Percentiles rank a stretch among this genome's conserved stretches.
phyloP scores from a whole-genome alignment of 306 rosid genomes.

The Fragaria vesca region DNA sequence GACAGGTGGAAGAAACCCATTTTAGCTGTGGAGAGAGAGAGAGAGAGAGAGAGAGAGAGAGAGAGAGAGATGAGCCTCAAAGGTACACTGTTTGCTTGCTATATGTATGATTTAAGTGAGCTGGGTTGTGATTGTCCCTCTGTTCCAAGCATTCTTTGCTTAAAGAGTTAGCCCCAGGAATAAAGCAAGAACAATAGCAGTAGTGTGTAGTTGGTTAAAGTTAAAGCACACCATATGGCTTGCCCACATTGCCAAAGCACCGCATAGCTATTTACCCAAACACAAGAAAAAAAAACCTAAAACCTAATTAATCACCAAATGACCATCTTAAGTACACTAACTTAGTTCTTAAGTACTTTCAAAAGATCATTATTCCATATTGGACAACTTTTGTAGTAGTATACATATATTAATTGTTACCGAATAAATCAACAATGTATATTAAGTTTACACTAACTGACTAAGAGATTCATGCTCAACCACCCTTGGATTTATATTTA shows the following conservation, averaged over 20 bases:
- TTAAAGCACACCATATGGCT: constrained; percentile 36
- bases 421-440: no score
- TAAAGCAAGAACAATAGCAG: constrained; percentile 55
- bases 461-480: no score
- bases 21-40: constrained; percentile 21
- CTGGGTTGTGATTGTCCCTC: constrained; percentile 58
- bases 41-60: constrained; percentile 19
- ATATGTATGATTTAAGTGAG: constrained; percentile 13
- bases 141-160: constrained; percentile 80
- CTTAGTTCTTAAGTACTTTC: background rate
- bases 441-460: no score
- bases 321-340: background rate
- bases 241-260: constrained; percentile 38
- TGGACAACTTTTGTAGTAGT: no score
- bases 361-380: background rate
- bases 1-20: constrained; percentile 41
- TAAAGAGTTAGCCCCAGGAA: constrained; percentile 82
- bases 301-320: background rate
- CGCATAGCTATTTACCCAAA: constrained; percentile 16
- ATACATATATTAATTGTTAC: background rate
- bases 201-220: constrained; percentile 45
- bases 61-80: background rate
- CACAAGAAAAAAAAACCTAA: background rate
- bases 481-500: no score
- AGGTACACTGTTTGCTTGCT: background rate